Evolutionary conservation across 192 early-diverging fungal species (phyloP).

Genomic region (Gamsiella multidivaricata): DNA sequence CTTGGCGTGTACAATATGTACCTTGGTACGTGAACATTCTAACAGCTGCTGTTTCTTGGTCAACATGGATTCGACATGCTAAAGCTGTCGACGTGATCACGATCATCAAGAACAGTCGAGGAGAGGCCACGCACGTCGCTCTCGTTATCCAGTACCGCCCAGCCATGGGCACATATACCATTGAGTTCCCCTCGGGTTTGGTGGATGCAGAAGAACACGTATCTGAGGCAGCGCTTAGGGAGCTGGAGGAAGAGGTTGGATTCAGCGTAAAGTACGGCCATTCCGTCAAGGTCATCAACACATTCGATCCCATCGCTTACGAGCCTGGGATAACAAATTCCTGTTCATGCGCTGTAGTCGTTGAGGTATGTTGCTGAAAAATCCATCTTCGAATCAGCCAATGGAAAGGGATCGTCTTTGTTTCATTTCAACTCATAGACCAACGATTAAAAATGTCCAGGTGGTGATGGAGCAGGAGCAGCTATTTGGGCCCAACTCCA

Average conservation of each 20-base stretch:
- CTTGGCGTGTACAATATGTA: neutral
- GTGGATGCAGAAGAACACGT: constrained; percentile 56
- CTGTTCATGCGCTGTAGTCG: constrained; percentile 42
- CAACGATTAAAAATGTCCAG: constrained; percentile 9
- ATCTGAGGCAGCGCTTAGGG: constrained; percentile 53
- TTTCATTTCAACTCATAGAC: constrained; percentile 15
- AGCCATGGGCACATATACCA: constrained; percentile 47
- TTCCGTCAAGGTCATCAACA: constrained; percentile 21
- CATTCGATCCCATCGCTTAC: constrained; percentile 51
- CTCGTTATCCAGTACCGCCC: constrained; percentile 62
- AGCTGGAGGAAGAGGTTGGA: constrained; percentile 62
- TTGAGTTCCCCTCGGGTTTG: constrained; percentile 64
- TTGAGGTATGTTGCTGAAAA: constrained; percentile 59
- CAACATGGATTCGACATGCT: neutral
- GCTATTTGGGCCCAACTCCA: constrained; percentile 7
- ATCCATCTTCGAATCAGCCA: too few relatives aligned
- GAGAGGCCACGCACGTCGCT: constrained; percentile 43
- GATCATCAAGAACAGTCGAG: constrained; percentile 27
- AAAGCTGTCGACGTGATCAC: constrained; percentile 61
- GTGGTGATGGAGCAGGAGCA: constrained; percentile 28
- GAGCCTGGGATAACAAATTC: constrained; percentile 66
- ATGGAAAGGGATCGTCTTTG: too few relatives aligned
- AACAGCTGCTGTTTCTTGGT: neutral
- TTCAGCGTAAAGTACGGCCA: constrained; percentile 36
- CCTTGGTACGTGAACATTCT: too few relatives aligned